A percentile compares a stretch with the other conserved stretches of the same genome.
phyloP scores from a whole-genome alignment of 1,139 yeast species.

The Zygosaccharomyces pseudobailii region DNA sequence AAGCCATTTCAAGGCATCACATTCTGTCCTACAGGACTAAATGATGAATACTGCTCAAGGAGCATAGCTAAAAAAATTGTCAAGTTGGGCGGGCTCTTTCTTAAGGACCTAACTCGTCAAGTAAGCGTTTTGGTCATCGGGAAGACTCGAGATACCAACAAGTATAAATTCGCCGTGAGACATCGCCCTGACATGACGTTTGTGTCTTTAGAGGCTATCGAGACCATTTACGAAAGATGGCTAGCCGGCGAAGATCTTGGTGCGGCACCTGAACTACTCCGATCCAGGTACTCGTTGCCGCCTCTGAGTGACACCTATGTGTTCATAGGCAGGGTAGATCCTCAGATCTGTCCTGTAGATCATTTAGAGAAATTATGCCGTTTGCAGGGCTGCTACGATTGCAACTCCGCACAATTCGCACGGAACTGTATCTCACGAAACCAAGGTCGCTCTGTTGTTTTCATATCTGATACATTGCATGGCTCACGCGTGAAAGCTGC shows the following conservation, averaged over 20 bases:
- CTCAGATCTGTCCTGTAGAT: slow-evolving; percentile 5
- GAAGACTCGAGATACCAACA: slow-evolving; percentile 20
- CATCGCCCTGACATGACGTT: slow-evolving; percentile 30
- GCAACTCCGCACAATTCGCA: slow-evolving; percentile 24
- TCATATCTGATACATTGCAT: slow-evolving; percentile 25
- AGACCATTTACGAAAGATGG: slow-evolving; percentile 29
- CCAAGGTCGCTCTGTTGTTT: slow-evolving; percentile 20
- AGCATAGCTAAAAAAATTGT: slow-evolving; percentile 22
- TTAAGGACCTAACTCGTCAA: slow-evolving; percentile 27
- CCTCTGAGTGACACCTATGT: slow-evolving; percentile 25
- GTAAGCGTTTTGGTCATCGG: slow-evolving; percentile 30
- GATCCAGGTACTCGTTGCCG: slow-evolving; percentile 17
- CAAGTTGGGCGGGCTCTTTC: slow-evolving; percentile 31
- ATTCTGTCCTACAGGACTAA: slow-evolving; percentile 32
- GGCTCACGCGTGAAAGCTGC: slow-evolving; percentile 33
- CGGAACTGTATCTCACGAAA: slow-evolving; percentile 18
- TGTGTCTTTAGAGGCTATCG: slow-evolving; percentile 18
- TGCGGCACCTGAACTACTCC: slow-evolving; percentile 18
- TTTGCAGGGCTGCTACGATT: slow-evolving; percentile 19
- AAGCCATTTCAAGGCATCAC: slow-evolving; percentile 31
- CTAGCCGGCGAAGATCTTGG: slow-evolving; percentile 29
- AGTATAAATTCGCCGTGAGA: slow-evolving; percentile 28
- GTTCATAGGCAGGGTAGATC: slow-evolving; percentile 29
- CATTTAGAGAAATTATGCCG: slow-evolving; percentile 22
- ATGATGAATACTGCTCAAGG: slow-evolving; percentile 19